A percentile compares a stretch with the other conserved stretches of the same genome.
These are phyloP conservation scores for Tolypocladium sp. DNA, from an alignment of 2,329 filamentous ascomycete species.

Conservation along the genomic window DNA sequence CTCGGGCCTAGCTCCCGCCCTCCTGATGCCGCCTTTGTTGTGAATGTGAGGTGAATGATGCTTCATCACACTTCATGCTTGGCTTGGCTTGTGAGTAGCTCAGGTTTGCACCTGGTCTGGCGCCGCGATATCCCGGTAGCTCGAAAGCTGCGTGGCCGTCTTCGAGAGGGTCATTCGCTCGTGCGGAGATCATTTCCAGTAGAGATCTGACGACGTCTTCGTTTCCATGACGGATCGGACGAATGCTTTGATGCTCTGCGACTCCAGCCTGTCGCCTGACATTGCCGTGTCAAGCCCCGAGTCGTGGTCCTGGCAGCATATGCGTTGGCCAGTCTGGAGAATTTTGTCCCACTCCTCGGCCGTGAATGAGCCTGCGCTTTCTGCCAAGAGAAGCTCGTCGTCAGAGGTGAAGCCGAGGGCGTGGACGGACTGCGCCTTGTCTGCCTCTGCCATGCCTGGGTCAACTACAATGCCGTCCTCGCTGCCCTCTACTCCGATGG, in stretches of 20 bases:
- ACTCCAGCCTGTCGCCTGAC: conserved; percentile 31
- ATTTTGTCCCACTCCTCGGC: conserved; percentile 67
- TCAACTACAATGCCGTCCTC: conserved; percentile 39
- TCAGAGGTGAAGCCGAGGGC: conserved; percentile 74
- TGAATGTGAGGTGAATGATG: not conserved
- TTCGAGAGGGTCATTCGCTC: not conserved
- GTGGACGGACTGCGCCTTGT: conserved; percentile 62
- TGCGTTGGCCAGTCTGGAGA: conserved; percentile 51
- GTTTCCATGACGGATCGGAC: conserved; percentile 51
- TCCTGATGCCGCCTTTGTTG: not conserved
- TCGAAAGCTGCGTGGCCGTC: not conserved
- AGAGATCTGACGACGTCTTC: conserved; percentile 43
- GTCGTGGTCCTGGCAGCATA: conserved; percentile 46
- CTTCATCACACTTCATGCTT: not conserved
- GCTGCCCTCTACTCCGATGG: conserved; percentile 37
- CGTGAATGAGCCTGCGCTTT: conserved; percentile 75
- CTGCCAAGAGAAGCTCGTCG: conserved; percentile 63
- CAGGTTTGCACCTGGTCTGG: not conserved
- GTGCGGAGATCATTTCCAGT: conserved; percentile 41
- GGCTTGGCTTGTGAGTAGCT: not conserved
- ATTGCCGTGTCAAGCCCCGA: conserved; percentile 32
- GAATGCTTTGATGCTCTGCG: conserved; percentile 47
- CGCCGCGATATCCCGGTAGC: not conserved
- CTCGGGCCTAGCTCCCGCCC: not conserved
- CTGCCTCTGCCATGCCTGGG: conserved; percentile 54